Evolutionary conservation across 2,329 filamentous ascomycete species (phyloP), one percentile per base, ranked within the genome.

Genomic region (Exophiala mesophila): DNA sequence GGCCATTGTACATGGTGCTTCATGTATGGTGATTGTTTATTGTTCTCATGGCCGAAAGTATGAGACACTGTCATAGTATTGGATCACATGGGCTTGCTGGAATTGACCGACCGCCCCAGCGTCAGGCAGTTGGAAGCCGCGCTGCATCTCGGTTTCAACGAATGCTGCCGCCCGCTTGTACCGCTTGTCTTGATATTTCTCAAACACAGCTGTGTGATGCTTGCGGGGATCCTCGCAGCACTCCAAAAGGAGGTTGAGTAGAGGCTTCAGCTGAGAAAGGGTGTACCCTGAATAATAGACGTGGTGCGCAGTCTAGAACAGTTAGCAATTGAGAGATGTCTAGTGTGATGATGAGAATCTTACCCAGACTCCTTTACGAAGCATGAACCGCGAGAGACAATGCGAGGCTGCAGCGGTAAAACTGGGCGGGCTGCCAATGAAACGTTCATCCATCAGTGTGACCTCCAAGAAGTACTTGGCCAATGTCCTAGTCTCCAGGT

Each of bases 391-490:
- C 29, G 92, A 86, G 37, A 98, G 72, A 62, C 89, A 97, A 64
- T 98, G 92, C 17, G 92, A 86, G 19, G 86, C 90, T 13, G 92
- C 92, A 41, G 92, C 86, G 39, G 90, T 70, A 62, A 87, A 97
- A 73, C 89, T 96, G 2, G 90, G 86, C 21, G 87, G 85, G 56
- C 84, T 88, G 18, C 85, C 87, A 24, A 98, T 88, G 59, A 98
- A 97, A 15, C 90, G 85, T 71, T 97, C 89, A 61, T 98, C 92
- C 88, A 97, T 96, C 63, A 97, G 82, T 26, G 88, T 94, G 41
- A 97, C 78, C 64, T 98, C 92, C 18, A 98, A 74, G 66, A 98
- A 96, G 68, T 98, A 98, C 69, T 98, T 98, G 56, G 92, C 88
- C 41, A 98, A 71, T 4, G 92, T 97, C 26, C 92, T 80, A 8